Evolutionary conservation across 441 rosid genomes (phyloP), one percentile per base, ranked within the genome.

Genomic region (Pelargonium fulgidum): DNA sequence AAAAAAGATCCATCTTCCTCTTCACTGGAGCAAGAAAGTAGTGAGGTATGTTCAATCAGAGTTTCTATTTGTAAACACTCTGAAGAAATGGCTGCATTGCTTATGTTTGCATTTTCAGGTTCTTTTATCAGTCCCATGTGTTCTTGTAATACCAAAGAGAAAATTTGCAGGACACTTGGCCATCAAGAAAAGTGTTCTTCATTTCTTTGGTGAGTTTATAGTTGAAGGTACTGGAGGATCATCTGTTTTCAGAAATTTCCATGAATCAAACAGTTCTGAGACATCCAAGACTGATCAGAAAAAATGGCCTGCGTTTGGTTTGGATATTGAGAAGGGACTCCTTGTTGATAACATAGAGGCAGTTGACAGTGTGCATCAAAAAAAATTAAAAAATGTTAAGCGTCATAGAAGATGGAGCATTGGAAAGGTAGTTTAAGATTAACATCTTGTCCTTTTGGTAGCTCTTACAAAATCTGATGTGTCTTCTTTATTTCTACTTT

Each of bases 201-300:
- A 88, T 86, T 92, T 92, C 79, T 95, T 84, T 83, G 97, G 97
- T 69, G 96, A 95, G 72, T 86, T 85, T 80, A 77, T 90, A 87
- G 93, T 92, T 71, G 97, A 95, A 83, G 99, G 98, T 62, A 89
- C 96, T 48, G 95, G 93, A 74, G 98, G 96, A 50, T 86, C 96
- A 72, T 85, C 96, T 74, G 91, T 89, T 73, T 89, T 95, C 83
- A 92, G 84, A 81, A 82, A 89, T 65, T 86, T 88, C 64, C 81
- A 77, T 74, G 79, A 75, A 70, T 68, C 89, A 67, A 75, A 79
- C 77, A 81, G 70, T 79, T 80, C 79, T 75, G 96, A 85, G 77
- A 71, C 69, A 19, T 77, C 83, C 74, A 89, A 85, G 80, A 81
- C 78, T 73, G 93, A 89, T 79, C 84, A 77, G 66, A 87, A 82